Base-by-base conservation (phyloP, 169 alveolate genomes). In the Eimeria praecox region DNA sequence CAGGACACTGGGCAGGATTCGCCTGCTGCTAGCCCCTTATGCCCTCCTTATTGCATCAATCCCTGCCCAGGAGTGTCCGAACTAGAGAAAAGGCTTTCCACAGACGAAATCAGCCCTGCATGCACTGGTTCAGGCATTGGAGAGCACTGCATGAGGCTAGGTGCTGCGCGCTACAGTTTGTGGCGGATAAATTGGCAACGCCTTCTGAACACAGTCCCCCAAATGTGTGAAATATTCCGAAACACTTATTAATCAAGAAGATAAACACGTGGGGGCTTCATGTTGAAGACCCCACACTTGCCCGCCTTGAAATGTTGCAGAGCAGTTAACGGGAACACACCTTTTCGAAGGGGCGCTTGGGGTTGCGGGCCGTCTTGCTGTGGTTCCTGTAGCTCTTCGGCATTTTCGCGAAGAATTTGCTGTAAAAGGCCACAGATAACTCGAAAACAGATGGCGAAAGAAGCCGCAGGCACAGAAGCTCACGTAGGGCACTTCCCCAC, bases 291-390 rank as follows among this genome's bases (percentile, higher is more conserved):
- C 78, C 78, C 78, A 66, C 78, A 66, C 78, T 9, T 44, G 78
- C 78, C 78, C 78, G 78, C 46, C 78, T 66, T 3, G 46, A 66
- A 66, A 33, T 3, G n/a, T 4, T 66, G 78, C n/a, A 66, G 30
- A 20, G 62, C 5, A 14, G 46, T 35, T 12, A 73, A 22, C 24
- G 9, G 42, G n/a, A 86, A 56, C 62, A 40, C 91, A 95, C 97
- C 97, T 97, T 97, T 96, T 97, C 98, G 95, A 96, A 97, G 88
- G 98, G 98, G 90, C 98, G 96, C 97, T 96, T 96, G 96, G 98
- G 98, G 95, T 92, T 96, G 86, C 97, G 95, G 94, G 97, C 97
- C 59, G 96, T 96, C 97, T 95, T 95, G 95, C 96, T 94, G 87
- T 85, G 87, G 95, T 96, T 94, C 88, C 96, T 96, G 94, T 97